These are phyloP conservation scores for Suillus fuscotomentosus DNA, from an alignment of 768 basidiomycete genomes.

Conservation along the genomic window DNA sequence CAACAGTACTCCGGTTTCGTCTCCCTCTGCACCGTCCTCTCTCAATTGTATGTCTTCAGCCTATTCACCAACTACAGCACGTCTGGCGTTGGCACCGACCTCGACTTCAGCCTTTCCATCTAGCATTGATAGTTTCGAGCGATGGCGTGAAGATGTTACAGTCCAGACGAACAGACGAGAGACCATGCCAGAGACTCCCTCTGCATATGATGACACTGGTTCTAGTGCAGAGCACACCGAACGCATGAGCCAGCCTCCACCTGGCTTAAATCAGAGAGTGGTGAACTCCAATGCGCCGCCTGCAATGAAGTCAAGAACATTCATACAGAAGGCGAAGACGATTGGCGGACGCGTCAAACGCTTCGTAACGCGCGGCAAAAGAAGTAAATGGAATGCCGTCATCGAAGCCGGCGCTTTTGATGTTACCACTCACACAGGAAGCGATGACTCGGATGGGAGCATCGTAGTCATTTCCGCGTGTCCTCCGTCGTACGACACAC, in stretches of 20 bases:
- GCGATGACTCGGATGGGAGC: slow-evolving; percentile 23
- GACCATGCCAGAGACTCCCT: not conserved
- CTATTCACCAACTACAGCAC: slow-evolving; percentile 5
- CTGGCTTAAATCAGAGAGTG: not conserved
- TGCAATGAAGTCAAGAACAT: slow-evolving; percentile 12
- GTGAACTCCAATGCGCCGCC: not conserved
- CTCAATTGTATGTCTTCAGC: slow-evolving; percentile 7
- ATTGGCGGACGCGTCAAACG: slow-evolving; percentile 29
- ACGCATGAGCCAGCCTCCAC: not conserved
- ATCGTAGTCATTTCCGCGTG: slow-evolving; percentile 30
- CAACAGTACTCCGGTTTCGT: slow-evolving; percentile 15
- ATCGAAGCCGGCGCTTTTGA: slow-evolving; percentile 22
- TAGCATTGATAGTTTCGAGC: slow-evolving; percentile 24
- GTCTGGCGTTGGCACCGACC: slow-evolving; percentile 22
- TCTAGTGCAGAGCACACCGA: not conserved
- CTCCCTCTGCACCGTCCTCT: slow-evolving; percentile 14
- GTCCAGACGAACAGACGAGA: not conserved
- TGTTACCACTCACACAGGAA: slow-evolving; percentile 24
- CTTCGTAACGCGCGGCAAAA: slow-evolving; percentile 18
- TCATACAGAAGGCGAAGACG: slow-evolving; percentile 26
- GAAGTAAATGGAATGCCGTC: slow-evolving; percentile 12
- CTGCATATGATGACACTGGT: not conserved
- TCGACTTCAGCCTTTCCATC: slow-evolving; percentile 33
- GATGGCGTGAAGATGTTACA: slow-evolving; percentile 26
- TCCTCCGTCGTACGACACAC: slow-evolving; percentile 24